phyloP scores from a whole-genome alignment of 1,139 yeast species.

The Tardiomyces depauwii region DNA sequence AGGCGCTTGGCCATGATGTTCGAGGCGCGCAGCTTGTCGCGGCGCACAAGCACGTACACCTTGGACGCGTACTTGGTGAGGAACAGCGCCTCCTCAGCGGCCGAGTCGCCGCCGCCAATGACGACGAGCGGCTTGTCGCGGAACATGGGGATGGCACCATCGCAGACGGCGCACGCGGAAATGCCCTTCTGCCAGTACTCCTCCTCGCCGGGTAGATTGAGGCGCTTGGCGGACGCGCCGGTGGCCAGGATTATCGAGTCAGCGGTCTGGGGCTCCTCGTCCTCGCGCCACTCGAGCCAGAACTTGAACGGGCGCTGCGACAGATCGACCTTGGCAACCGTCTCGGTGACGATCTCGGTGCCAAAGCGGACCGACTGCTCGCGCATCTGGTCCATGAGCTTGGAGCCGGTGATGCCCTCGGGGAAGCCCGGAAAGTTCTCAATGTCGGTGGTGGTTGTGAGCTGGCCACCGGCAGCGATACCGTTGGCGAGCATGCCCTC shows the following conservation, averaged over 20 bases:
- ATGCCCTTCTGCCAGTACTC: constrained; percentile 98
- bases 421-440: constrained; percentile 99
- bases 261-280: constrained; percentile 72
- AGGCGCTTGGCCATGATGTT: constrained; percentile 95
- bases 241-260: constrained; percentile 92
- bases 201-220: constrained; percentile 92
- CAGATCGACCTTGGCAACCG: constrained; percentile 82
- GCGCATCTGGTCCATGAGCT: constrained; percentile 89
- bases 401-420: constrained; percentile 78
- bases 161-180: constrained; percentile 98
- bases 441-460: constrained; percentile 88
- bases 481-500: constrained; percentile 98
- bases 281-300: constrained; percentile 91
- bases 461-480: constrained; percentile 97
- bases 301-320: constrained; percentile 83
- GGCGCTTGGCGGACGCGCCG: constrained; percentile 95
- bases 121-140: constrained; percentile 97
- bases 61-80: constrained; percentile 95
- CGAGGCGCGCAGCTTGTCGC: constrained; percentile 89
- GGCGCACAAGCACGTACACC: constrained; percentile 86
- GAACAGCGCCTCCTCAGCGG: constrained; percentile 96
- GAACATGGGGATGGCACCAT: constrained; percentile 98
- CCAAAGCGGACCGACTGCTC: constrained; percentile 81
- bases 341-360: constrained; percentile 87
- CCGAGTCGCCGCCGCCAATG: constrained; percentile 98